Base-by-base conservation (phyloP, 164 flowering plant genomes). In the Piper longum region DNA sequence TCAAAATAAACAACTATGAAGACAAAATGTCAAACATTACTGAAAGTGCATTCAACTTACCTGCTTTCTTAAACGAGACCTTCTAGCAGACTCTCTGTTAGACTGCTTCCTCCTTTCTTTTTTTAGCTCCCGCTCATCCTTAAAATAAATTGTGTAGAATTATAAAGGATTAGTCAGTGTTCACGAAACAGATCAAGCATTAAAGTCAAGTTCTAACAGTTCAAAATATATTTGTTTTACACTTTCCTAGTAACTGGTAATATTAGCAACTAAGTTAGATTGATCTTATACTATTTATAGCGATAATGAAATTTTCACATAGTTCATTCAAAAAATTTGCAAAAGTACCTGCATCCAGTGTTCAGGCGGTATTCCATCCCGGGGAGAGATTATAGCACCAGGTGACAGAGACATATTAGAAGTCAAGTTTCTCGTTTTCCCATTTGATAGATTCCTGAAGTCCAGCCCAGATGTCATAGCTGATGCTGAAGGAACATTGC, bases 1-100 rank as follows among this genome's bases (percentile, higher is more conserved):
- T 16, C 43, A 44, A 6, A 43, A n/a, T 51, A 16, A 19, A 41
- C n/a, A 16, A 41, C 14, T 54, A n/a, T 43, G 42, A 39, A 54
- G 12, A 54, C 16, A 16, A 64, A 18, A 43, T 3, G 42, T 16
- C 26, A 8, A 42, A 52, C 26, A 62, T 16, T 48, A 41, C 58
- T 12, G 7, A 54, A 16, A 2, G 19, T 51, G 14, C 9, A 36
- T 58, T 9, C 40, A 56, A 7, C 7, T 4, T 71, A 91, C 98
- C 99, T 88, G 97, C 78, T 87, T 93, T 77, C 97, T 83, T 75
- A 95, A 72, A 69, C 99, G 76, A 54, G 99, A 95, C 75, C 99
- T 81, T 71, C 99, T 82, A 2, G 99, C 99, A 66, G 99, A 95
- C 74, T 91, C 97, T 66, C 99, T 78, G 64, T 95, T 95, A 18